These are phyloP conservation scores for Rhynchospora pubera DNA, from an alignment of 176 grass and related monocot genomes.

Conservation along the genomic window DNA sequence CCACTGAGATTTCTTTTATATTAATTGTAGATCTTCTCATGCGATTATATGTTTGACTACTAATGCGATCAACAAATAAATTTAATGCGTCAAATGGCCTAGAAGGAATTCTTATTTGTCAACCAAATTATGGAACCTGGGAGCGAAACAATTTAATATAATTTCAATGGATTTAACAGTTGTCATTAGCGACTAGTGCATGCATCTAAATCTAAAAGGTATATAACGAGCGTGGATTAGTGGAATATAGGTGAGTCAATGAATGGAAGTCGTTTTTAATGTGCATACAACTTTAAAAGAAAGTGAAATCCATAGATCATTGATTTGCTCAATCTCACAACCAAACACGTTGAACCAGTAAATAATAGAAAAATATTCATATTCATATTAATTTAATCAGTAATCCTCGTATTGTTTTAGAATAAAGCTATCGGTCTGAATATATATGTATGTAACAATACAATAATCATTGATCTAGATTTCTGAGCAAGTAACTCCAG, in stretches of 20 bases:
- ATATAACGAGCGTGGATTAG: background rate
- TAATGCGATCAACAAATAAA: background rate
- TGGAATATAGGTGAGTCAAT: background rate
- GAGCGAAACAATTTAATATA: background rate
- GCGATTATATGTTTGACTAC: slow-evolving; percentile 7
- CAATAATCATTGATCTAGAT: background rate
- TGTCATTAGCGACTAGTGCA: background rate
- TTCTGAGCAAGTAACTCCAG: no score
- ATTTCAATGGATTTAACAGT: background rate
- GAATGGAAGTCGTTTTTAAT: background rate
- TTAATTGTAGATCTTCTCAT: background rate
- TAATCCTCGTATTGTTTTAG: background rate
- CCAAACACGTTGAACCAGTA: background rate
- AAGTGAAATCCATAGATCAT: background rate
- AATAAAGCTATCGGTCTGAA: background rate
- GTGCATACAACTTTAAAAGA: background rate
- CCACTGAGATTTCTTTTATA: background rate
- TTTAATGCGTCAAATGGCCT: background rate
- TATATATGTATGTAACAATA: background rate
- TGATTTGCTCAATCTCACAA: background rate
- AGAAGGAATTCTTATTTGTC: background rate
- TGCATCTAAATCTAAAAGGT: no score
- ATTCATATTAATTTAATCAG: background rate
- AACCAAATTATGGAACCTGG: background rate
- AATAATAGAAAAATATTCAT: background rate